Percentiles rank a stretch among this genome's conserved stretches.
Conservation (phyloP, 371 early-diverging fungal species). For the Rhizopus microsporus region DNA sequence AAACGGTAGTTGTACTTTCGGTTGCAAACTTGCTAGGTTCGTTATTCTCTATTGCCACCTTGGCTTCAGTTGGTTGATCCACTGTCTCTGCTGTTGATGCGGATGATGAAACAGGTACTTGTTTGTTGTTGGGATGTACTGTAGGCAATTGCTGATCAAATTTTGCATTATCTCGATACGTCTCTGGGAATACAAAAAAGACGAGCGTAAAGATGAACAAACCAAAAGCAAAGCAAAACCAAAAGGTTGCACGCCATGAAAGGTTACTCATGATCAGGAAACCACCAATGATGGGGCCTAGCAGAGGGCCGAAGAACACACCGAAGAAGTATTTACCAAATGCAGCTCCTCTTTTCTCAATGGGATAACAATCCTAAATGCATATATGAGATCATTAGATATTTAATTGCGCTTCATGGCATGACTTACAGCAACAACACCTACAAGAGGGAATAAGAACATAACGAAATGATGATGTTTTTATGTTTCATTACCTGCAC, state of each 20-base stretch:
- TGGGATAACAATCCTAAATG: conserved; percentile 26
- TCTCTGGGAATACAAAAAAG: conserved; percentile 64
- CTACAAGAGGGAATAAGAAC: conserved; percentile 33
- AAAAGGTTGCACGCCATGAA: conserved; percentile 34
- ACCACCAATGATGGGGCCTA: conserved; percentile 33
- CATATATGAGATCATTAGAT: background rate
- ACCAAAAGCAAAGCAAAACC: conserved; percentile 35
- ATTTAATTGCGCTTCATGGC: background rate
- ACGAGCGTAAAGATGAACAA: conserved; percentile 19
- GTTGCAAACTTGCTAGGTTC: background rate
- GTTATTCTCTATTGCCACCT: background rate
- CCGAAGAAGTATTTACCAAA: conserved; percentile 54
- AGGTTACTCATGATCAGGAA: conserved; percentile 30
- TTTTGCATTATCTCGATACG: conserved; percentile 42
- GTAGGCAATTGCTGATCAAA: conserved; percentile 21
- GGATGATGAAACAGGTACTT: background rate
- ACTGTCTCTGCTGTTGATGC: conserved; percentile 2
- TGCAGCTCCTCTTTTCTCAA: conserved; percentile 34
- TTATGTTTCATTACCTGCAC: conserved; percentile 52
- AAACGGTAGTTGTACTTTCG: background rate
- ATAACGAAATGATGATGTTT: conserved; percentile 5
- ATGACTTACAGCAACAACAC: conserved; percentile 14
- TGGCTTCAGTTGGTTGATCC: background rate
- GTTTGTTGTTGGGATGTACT: background rate
- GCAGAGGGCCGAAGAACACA: conserved; percentile 37